These are phyloP conservation scores for Thraustotheca clavata DNA, from an alignment of 352 stramenopile genomes.

Conservation along the genomic window DNA sequence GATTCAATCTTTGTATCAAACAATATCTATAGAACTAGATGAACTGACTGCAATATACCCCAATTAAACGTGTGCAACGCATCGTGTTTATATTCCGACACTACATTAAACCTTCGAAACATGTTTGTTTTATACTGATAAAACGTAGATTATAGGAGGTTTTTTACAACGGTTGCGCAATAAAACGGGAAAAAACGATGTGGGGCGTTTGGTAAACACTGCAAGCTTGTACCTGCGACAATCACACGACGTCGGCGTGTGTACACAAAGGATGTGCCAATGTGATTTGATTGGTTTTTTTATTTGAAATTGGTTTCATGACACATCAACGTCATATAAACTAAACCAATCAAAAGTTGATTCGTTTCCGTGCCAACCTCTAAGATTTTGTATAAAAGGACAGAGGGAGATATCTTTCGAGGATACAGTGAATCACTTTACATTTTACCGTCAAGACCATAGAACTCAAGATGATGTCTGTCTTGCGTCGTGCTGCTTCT, in stretches of 20 bases:
- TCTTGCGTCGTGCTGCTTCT: conserved; percentile 5
- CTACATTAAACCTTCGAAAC: no score
- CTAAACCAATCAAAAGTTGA: neutral
- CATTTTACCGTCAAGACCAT: conserved; percentile 1
- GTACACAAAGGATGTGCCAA: neutral
- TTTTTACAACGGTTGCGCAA: conserved; percentile 8
- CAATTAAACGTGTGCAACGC: no score
- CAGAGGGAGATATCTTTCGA: conserved; percentile 13
- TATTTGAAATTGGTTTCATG: neutral
- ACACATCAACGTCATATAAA: conserved; percentile 1
- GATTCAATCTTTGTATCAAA: no score
- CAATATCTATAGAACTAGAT: no score
- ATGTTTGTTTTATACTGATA: no score
- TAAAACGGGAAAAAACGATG: neutral
- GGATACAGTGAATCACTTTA: neutral
- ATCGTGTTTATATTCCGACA: no score
- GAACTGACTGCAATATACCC: no score
- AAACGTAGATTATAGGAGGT: no score
- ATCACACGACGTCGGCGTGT: neutral
- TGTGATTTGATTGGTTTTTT: conserved; percentile 3
- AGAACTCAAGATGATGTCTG: conserved; percentile 18
- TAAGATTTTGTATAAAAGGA: neutral
- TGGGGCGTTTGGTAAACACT: conserved; percentile 2
- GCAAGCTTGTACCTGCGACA: neutral
- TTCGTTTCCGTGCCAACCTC: neutral